Conservation (phyloP, 164 flowering plant genomes). For the Cinnamomum micranthum region DNA sequence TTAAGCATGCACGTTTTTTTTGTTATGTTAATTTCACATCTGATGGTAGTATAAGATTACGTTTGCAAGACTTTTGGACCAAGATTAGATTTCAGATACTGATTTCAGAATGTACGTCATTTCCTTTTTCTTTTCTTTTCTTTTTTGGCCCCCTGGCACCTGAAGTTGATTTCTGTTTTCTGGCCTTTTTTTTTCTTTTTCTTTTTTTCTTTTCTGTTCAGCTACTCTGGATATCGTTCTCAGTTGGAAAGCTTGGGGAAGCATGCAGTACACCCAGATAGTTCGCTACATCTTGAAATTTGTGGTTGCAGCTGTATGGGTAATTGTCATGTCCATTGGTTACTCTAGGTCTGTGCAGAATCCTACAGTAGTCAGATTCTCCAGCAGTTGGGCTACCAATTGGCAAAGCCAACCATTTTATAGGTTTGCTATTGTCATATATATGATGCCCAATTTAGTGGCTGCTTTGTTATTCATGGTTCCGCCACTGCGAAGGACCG, state of each 20-base stretch:
- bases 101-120: neutral
- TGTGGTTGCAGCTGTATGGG: conserved; percentile 80
- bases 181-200: neutral
- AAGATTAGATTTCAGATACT: neutral
- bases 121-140: neutral
- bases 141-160: neutral
- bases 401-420: conserved; percentile 67
- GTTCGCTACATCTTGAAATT: conserved; percentile 81
- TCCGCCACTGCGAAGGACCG: conserved; percentile 63
- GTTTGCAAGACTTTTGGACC: neutral
- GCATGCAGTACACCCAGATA: conserved; percentile 70
- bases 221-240: conserved; percentile 86
- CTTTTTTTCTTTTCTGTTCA: conserved; percentile 29
- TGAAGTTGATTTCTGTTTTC: neutral
- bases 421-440: conserved; percentile 62
- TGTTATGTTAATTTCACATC: neutral
- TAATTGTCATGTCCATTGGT: conserved; percentile 69
- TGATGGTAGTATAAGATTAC: neutral
- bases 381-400: conserved; percentile 56
- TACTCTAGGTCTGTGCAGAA: conserved; percentile 68
- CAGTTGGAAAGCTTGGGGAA: conserved; percentile 80
- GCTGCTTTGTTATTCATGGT: conserved; percentile 69
- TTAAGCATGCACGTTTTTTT: neutral
- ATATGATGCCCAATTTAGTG: conserved; percentile 73
- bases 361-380: conserved; percentile 73